Evolutionary conservation across 1,284 basidiomycete genomes (phyloP).

Genomic region (Cutaneotrichosporon spelunceum): DNA sequence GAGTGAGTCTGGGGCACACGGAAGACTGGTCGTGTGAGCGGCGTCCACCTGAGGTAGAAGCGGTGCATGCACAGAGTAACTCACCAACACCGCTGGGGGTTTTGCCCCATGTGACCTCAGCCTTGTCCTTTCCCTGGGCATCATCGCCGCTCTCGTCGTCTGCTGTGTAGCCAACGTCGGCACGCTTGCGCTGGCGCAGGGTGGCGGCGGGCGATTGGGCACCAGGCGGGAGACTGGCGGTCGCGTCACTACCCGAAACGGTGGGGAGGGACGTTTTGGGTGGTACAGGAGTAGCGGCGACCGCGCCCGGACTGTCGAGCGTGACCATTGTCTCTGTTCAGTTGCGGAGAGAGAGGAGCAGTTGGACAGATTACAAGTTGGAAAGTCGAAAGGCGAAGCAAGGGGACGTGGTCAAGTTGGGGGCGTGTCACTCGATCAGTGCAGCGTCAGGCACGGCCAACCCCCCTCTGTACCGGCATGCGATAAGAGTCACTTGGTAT

Average conservation of each 20-base stretch:
- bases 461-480: neutral
- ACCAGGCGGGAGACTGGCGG: neutral
- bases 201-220: neutral
- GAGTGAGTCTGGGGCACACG: conserved; percentile 92
- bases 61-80: conserved; percentile 20
- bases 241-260: neutral
- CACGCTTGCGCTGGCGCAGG: conserved; percentile 8
- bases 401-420: neutral
- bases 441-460: neutral
- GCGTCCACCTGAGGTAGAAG: neutral
- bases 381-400: neutral
- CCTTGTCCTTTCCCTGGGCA: conserved; percentile 18
- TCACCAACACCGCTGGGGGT: conserved; percentile 75
- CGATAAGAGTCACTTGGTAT: no score
- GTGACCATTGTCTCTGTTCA: conserved; percentile 2
- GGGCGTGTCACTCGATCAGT: conserved; percentile 2
- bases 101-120: conserved; percentile 78
- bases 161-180: conserved; percentile 16
- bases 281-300: neutral
- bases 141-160: conserved; percentile 24
- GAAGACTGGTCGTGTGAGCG: conserved; percentile 64
- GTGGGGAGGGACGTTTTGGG: neutral
- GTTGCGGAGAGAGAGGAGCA: neutral
- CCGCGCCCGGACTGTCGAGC: conserved; percentile 8
- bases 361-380: no score